Base-by-base conservation (phyloP, 2,329 filamentous ascomycete species). In the Pyrenophora teres region DNA sequence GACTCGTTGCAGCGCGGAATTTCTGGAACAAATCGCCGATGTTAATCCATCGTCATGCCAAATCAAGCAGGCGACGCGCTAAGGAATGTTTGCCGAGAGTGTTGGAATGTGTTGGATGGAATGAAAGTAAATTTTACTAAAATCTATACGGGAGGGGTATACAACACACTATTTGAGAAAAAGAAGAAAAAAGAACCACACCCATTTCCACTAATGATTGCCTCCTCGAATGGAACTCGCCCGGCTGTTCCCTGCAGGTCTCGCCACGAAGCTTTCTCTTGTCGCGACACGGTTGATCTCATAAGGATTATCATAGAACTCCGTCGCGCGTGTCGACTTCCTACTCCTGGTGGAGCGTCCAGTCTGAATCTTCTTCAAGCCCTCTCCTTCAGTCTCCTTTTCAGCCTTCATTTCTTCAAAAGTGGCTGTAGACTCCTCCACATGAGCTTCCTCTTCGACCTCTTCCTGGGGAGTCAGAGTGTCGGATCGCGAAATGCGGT, bases 201-300 rank as follows among this genome's bases (percentile, higher is more conserved):
- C 27, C 4, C 27, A 9, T 12, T 12, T 30, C 27, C 12, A 30
- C 27, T 30, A 9, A 10, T 30, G 27, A 30, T 10, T 30, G 10
- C 9, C 10, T 30, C 7, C 27, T 12, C 42, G 32, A 27, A 44
- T 50, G 35, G 31, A 54, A 44, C 56, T 63, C 33, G 64, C 54
- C 12, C 49, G 40, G 41, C 66, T 68, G 37, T 58, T 63, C 8
- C 45, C 48, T 16, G 64, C 59, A n/a, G 53, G 51, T 46, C 65
- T 62, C 39, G 43, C 51, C 9, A 46, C 60, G 56, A 80, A 80
- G 51, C 73, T 77, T 46, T 80, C 77, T 49, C 73, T 64, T 23
- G 78, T 81, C 52, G 80, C 71, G 12, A 80, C 74, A 1, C 77
- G 73, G 54, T 81, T 78, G 35, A 81, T 74, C 46, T 79, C 77